Evolutionary conservation across 805 yeast species (phyloP).

Genomic region (Ogataea pilisensis): DNA sequence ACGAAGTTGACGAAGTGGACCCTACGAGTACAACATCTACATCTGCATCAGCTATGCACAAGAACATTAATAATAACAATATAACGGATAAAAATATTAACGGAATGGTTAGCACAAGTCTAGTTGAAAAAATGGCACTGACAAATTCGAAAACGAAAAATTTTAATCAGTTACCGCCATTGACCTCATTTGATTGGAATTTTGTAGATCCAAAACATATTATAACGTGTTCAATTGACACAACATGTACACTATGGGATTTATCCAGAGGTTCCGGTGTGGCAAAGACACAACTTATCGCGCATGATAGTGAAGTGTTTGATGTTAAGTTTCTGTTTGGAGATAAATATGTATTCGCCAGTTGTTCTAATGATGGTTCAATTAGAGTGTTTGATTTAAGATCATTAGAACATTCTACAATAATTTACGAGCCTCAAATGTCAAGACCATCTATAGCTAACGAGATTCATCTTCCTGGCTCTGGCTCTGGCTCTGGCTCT

Average conservation of each 20-base stretch:
- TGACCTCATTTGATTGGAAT: constrained; percentile 95
- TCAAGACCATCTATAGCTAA: constrained; percentile 8
- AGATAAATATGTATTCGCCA: constrained; percentile 74
- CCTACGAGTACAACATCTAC: neutral
- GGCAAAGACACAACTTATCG: constrained; percentile 90
- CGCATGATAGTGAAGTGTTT: constrained; percentile 92
- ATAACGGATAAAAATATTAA: neutral
- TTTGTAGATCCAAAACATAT: constrained; percentile 60
- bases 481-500: neutral
- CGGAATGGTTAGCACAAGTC: constrained; percentile 5
- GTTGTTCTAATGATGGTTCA: constrained; percentile 94
- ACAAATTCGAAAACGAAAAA: constrained; percentile 41
- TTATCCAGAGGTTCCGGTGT: constrained; percentile 51
- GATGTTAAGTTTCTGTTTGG: constrained; percentile 83
- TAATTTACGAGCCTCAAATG: constrained; percentile 75
- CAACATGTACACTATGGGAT: constrained; percentile 98
- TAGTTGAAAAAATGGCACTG: constrained; percentile 39
- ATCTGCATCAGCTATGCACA: no score
- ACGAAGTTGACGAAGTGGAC: constrained; percentile 24
- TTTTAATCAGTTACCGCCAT: constrained; percentile 68
- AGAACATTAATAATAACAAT: neutral
- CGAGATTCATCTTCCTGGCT: neutral
- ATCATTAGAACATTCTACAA: constrained; percentile 87
- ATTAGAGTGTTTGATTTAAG: constrained; percentile 89
- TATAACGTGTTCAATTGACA: constrained; percentile 86